Evolutionary conservation across 805 yeast genomes (phyloP).

Genomic region (Metschnikowia hibisci): DNA sequence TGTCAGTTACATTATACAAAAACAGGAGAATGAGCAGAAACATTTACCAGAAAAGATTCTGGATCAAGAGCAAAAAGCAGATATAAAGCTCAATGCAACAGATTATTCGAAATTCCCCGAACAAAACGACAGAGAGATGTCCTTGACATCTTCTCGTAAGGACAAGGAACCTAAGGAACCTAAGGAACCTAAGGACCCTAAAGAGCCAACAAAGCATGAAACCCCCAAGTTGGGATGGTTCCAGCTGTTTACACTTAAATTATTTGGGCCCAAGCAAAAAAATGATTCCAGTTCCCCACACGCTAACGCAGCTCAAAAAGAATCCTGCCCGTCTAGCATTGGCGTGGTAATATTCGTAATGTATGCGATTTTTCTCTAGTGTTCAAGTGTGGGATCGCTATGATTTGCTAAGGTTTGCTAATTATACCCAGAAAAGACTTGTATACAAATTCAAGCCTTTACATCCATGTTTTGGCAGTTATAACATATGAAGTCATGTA

Average conservation of each 20-base stretch:
- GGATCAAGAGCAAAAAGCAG: not conserved
- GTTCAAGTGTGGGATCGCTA: not conserved
- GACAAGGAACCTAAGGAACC: not conserved
- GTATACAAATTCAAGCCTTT: too few species aligned
- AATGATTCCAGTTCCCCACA: not conserved
- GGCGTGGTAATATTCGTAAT: constrained; percentile 12
- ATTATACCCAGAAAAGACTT: too few species aligned
- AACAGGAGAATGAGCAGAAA: not conserved
- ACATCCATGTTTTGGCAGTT: too few species aligned
- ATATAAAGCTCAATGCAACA: not conserved
- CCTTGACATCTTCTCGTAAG: too few species aligned
- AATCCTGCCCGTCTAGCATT: constrained; percentile 9
- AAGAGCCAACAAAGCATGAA: not conserved
- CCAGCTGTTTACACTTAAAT: constrained; percentile 1
- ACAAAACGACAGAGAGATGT: too few species aligned
- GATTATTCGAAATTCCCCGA: too few species aligned
- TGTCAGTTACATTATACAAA: not conserved
- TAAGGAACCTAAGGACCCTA: not conserved
- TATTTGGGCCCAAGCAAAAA: constrained; percentile 1
- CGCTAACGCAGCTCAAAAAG: constrained; percentile 8
- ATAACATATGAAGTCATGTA: too few species aligned
- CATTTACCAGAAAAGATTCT: too few species aligned
- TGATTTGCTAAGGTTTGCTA: too few species aligned
- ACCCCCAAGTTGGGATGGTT: not conserved
- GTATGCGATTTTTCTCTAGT: constrained; percentile 7